These are phyloP conservation scores for Septoria petroselini DNA, from an alignment of 2,329 filamentous ascomycete genomes.

Conservation along the genomic window DNA sequence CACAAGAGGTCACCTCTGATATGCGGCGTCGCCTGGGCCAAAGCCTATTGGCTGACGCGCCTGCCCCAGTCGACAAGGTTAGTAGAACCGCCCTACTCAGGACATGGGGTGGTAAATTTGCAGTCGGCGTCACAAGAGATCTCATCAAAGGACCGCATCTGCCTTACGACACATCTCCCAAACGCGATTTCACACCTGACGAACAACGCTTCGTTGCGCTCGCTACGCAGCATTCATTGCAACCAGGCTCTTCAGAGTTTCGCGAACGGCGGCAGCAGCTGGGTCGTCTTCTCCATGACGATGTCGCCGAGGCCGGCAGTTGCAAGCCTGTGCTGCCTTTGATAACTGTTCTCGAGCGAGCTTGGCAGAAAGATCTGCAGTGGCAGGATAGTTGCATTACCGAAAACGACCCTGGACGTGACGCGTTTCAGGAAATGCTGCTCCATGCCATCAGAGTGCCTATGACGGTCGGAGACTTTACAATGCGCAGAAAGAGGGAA, in stretches of 20 bases:
- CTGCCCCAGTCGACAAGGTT: not conserved
- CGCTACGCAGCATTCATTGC: not conserved
- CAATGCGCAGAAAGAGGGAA: conserved; percentile 3
- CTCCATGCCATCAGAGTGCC: conserved; percentile 28
- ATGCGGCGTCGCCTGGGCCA: conserved; percentile 17
- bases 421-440: conserved; percentile 25
- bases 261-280: not conserved
- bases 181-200: not conserved
- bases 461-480: conserved; percentile 23
- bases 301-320: conserved; percentile 8
- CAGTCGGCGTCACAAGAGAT: conserved; percentile 20
- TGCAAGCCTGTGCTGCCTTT: conserved; percentile 20
- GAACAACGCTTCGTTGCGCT: conserved; percentile 2
- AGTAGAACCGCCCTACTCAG: conserved; percentile 16
- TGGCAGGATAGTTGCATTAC: conserved; percentile 27
- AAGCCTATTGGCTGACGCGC: conserved; percentile 15
- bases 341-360: conserved; percentile 24
- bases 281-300: not conserved
- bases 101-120: conserved; percentile 30
- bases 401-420: conserved; percentile 1
- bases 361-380: conserved; percentile 24
- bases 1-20: conserved; percentile 23
- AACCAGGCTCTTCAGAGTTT: not conserved
- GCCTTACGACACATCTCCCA: not conserved
- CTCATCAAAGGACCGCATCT: not conserved